Evolutionary conservation across 2,329 filamentous ascomycete species (phyloP).

Genomic region (Colletotrichum horii): DNA sequence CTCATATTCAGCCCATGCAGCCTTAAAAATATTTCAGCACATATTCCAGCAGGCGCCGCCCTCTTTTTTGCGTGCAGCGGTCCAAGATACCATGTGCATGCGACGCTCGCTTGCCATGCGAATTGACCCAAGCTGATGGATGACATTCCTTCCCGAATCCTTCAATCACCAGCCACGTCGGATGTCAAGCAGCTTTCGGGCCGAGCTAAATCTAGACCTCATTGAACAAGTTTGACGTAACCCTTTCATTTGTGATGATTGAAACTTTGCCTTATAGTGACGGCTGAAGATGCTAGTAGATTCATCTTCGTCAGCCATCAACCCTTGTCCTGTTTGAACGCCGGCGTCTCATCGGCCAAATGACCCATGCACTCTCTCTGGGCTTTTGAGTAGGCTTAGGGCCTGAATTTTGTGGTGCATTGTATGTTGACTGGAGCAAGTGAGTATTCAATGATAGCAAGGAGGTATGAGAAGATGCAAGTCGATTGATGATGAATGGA

Average conservation of each 20-base stretch:
- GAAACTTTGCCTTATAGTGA: not conserved
- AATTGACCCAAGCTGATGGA: not conserved
- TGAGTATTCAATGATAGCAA: not conserved
- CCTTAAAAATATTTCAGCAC: not conserved
- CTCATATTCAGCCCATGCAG: not conserved
- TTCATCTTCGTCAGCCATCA: not conserved
- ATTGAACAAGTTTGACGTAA: not conserved
- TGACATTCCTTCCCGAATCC: not conserved
- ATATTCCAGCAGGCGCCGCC: not conserved
- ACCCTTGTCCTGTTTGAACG: not conserved
- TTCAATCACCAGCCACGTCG: not conserved
- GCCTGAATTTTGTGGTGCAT: not conserved
- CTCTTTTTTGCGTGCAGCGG: not conserved
- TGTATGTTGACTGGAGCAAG: not conserved
- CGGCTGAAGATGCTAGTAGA: too few species aligned
- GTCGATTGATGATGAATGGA: not conserved
- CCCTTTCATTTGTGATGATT: not conserved
- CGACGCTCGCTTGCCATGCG: not conserved
- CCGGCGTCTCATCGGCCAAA: not conserved
- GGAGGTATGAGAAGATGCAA: not conserved
- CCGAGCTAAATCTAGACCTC: not conserved
- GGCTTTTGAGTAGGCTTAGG: not conserved
- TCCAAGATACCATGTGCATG: not conserved
- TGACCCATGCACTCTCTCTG: not conserved
- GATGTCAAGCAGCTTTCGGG: not conserved